Base-by-base conservation (phyloP, 352 stramenopile genomes). In the Peronosclerospora sorghi region DNA sequence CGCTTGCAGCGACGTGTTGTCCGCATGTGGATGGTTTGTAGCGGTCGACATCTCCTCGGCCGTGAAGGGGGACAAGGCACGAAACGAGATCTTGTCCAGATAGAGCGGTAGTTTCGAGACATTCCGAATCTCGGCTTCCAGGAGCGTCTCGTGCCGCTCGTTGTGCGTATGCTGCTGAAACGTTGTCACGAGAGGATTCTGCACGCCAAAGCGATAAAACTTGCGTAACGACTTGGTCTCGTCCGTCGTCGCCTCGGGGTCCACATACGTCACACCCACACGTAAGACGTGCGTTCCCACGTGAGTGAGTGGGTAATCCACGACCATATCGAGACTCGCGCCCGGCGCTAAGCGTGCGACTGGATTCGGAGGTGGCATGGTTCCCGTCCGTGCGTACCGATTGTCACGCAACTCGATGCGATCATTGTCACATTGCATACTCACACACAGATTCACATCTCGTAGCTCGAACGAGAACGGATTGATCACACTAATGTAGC, bases 401-500 rank as follows among this genome's bases (percentile, higher is more conserved):
- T 86, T 87, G 54, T 88, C 78, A 26, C 73, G 71, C n/a, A 87
- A 56, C 38, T 88, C 76, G 5, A 85, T 68, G 18, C 77, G 73
- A 46, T 86, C 76, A 49, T 84, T 85, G 14, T 70, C 72, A 50
- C 74, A 92, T 48, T 95, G 83, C 27, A 95, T 88, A 49, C 89
- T 94, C 19, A 73, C 77, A 4, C 73, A 85, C 5, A 92, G 54
- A 0, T 73, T 67, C 5, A 92, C 80, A 48, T 92, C 72, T 9
- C 73, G 66, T 18, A 92, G 36, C 14, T 88, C 73, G 19, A 72
- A 89, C 26, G 71, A 65, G 56, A 86, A 92, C 42, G 82, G 80
- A 58, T 96, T 96, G 41, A 95, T 87, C 14, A 96, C 83, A 45
- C 73, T 90, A 59, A 96, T 94, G 62, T 95, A 96, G 60, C 83